Evolutionary conservation across 176 grass and related monocot species (phyloP), one percentile per base, ranked within the genome.

Genomic region (Luzula sylvatica): DNA sequence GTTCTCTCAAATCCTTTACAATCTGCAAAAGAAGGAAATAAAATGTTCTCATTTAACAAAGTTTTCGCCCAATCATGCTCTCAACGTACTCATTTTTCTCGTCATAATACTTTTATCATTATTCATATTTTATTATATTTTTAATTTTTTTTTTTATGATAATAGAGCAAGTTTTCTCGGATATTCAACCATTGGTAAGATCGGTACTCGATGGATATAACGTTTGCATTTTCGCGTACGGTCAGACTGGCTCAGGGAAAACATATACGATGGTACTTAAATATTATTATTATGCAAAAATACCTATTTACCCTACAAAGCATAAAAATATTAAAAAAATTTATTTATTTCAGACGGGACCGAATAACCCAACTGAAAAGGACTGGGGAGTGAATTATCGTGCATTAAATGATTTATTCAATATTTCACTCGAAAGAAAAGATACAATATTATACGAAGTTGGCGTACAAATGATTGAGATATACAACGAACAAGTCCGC

Each of bases 181-280:
- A 96, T 57, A 96, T 82, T 60, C 81, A 64, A 14, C 92, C 92
- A 9, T 58, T 96, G 30, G 75, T 96, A 68, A 68, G 81, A 54
- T 96, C 92, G 42, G 77, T 90, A 73, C 74, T 96, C 61, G 81
- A 96, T 77, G 92, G 92, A 21, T 96, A 79, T 58, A 89, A 96
- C 74, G 92, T 96, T 45, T 96, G 92, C 56, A 96, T 96, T 35
- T 90, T 96, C 8, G 78, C 92, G 42, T 96, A 96, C 79, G 85
- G 92, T 51, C 92, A 96, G 65, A 96, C 92, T 77, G 85, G 92
- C 82, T 89, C 85, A 15, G 92, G 85, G 13, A 96, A 96, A 74
- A 96, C 92, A 0, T 79, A 96, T 47, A 96, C 92, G 40, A 96
- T 96, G 92, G 92, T 96, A 26, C 21, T 47, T 65, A 46, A 16